Percentiles rank a stretch among this genome's conserved stretches.
phyloP scores from a whole-genome alignment of 2,329 filamentous ascomycete genomes.

The Setomelanomma holmii region DNA sequence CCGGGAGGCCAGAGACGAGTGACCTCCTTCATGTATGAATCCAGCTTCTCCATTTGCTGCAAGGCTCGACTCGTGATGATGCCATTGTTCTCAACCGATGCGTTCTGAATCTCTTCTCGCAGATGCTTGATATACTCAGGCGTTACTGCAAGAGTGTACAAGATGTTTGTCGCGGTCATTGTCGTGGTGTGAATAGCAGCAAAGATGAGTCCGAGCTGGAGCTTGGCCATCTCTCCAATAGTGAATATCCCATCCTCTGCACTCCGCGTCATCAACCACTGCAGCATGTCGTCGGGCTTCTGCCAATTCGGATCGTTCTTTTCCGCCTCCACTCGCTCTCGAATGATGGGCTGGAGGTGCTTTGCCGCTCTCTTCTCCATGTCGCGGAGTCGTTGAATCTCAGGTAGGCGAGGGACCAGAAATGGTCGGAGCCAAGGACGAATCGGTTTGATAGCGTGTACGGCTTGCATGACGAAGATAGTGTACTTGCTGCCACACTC shows the following conservation, averaged over 20 bases:
- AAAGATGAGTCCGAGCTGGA: slow-evolving; percentile 36
- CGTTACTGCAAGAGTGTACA: slow-evolving; percentile 39
- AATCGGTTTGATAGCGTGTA: slow-evolving; percentile 35
- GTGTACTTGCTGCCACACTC: slow-evolving; percentile 41
- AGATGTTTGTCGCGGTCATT: slow-evolving; percentile 31
- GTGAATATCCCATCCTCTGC: slow-evolving; percentile 12
- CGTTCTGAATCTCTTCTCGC: slow-evolving; percentile 49
- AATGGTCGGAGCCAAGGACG: slow-evolving; percentile 34
- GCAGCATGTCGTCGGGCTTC: slow-evolving; percentile 47
- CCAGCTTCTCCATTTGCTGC: slow-evolving; percentile 45
- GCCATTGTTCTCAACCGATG: slow-evolving; percentile 45
- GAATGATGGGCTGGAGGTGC: slow-evolving; percentile 34
- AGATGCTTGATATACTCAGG: slow-evolving; percentile 54
- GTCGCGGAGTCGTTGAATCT: slow-evolving; percentile 28
- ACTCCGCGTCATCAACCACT: slow-evolving; percentile 44
- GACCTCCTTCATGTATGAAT: slow-evolving; percentile 47
- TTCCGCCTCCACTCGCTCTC: slow-evolving; percentile 27
- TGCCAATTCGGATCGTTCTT: slow-evolving; percentile 38
- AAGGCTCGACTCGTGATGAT: slow-evolving; percentile 37
- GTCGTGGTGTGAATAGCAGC: slow-evolving; percentile 44
- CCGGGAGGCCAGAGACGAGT: slow-evolving; percentile 33
- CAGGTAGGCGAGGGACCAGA: slow-evolving; percentile 31
- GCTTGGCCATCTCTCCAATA: slow-evolving; percentile 10
- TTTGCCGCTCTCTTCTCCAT: slow-evolving; percentile 19
- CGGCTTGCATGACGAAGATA: slow-evolving; percentile 36